Base-by-base conservation (phyloP, 805 yeast genomes). In the Phaffomyces antillensis region DNA sequence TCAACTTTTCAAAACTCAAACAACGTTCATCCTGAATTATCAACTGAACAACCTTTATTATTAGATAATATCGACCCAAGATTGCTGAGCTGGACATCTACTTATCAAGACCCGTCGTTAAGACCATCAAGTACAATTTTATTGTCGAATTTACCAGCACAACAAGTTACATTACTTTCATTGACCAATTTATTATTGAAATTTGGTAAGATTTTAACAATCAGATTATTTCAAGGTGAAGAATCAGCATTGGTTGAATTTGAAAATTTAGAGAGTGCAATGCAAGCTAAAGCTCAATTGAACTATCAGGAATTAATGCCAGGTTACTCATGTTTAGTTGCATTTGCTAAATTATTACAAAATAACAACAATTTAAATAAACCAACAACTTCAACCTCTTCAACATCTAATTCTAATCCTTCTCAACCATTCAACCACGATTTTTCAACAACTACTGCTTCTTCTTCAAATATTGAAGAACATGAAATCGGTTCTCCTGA, bases 241-340 rank as follows among this genome's bases (percentile, higher is more conserved):
- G 70, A 70, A 43, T 60, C 65, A 57, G 86, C 83, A 2, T 70
- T 89, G 45, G 83, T 86, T 20, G 93, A 86, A 61, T 90, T 86
- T 62, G 73, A 75, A 4, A 68, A 75, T 25, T 65, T 84, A 7
- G 96, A 87, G 42, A 68, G 79, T 30, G 95, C 99, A 9, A 79
- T 86, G 72, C 75, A 73, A 40, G 88, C 96, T 42, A 81, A 82
- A 58, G 84, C 86, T 15, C 77, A 73, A 41, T 74, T 90, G 58
- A 87, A 85, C 57, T 95, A 89, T 51, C 80, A 82, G 52, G 96
- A 91, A 57, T 71, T 91, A 35, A 76, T 81, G 49, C 86, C 91
- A 3, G 96, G 95, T 4, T 72, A 77, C 24, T 78, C 83, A 16
- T 78, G 93, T 60, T 69, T 78, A 35, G 86, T 88, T 34, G 86